Evolutionary conservation across 2,329 filamentous ascomycete genomes (phyloP), one percentile per base, ranked within the genome.

Genomic region (Tolypocladium paradoxum): DNA sequence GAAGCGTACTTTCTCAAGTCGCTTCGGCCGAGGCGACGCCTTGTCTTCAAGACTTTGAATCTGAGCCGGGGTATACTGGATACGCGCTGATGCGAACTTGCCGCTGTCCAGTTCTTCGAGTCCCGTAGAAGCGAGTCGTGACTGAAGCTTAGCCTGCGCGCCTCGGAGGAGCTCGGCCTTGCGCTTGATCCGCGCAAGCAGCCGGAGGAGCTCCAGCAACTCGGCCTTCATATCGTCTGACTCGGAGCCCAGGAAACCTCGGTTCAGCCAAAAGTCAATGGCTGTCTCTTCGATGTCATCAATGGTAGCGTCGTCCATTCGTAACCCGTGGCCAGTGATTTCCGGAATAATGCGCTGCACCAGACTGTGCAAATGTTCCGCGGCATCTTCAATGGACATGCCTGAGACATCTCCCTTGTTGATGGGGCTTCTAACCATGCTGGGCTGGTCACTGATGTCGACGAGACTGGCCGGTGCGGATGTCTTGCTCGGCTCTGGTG

Each of bases 211-310:
- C 0, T 56, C 31, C 2, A 63, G 29, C 0, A 65, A 48, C 3
- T 58, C 56, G 0, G 59, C 49, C 27, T 59, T 63, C 27, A 66
- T 53, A 6, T 60, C 56, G 12, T 64, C 59, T 3, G 49, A 51
- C 7, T 63, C 54, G 9, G 51, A 57, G 5, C 56, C 53, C n/a
- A 68, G 55, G 18, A 60, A 60, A 0, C 63, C 63, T 14, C 61
- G 55, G 4, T 54, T 35, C 7, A 61, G 51, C 64, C 64, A 67
- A 22, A 58, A 54, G 1, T 62, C 57, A 12, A 66, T 55, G 3
- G 63, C 57, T 0, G 57, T 58, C 6, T 66, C 61, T 22, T 64
- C 58, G 9, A 68, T 60, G 2, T 58, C 62, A 4, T 58, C 50
- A 24, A 58, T 37, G 1, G 46, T 48, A 16, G 57, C 51, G 5